Evolutionary conservation across 768 basidiomycete genomes (phyloP), one percentile per base, ranked within the genome.

Genomic region (Kwoniella shandongensis): DNA sequence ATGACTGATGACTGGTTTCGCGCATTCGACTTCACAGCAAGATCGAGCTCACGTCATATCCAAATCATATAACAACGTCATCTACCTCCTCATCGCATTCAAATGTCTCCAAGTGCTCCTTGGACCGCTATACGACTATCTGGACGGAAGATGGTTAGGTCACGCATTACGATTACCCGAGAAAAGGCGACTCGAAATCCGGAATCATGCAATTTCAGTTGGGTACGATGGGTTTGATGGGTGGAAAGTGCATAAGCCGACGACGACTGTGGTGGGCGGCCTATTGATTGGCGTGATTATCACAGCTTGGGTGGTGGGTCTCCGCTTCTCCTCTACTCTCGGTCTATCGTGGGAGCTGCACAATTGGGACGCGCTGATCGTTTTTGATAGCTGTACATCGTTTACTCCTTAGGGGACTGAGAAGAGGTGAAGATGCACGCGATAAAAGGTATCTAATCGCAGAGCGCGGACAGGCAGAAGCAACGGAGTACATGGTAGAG

Each of bases 81-180:
- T 66, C 44, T 62, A 62, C 60, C 44, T 66, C 25, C 26, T 66
- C 42, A 66, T 66, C 44, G 64, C 57, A 3, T 23, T 55, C 35
- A 66, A 66, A 39, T 38, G 40, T 13, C 38, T 60, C 4, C 59
- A 60, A 50, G 40, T 60, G 13, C 25, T 46, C 52, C 44, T 27
- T 32, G 52, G 52, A 29, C 40, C 40, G 5, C 13, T 49, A 11
- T 60, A 48, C 52, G 59, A 54, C 17, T 60, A 30, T 20, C 46
- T 60, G n/a, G 59, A 60, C 22, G 52, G 52, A 10, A 23, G 38
- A 29, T 54, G 51, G 52, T 26, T 60, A 1, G 52, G 44, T 25
- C 46, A 54, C 38, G 47, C 59, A n/a, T 52, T 60, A 4, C 45
- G 59, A 10, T 41, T 22, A 30, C 22, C 36, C 11, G 59, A 60